Evolutionary conservation across 805 yeast species (phyloP), one percentile per base, ranked within the genome.

Genomic region (Isabelozyma pseudorhagii): DNA sequence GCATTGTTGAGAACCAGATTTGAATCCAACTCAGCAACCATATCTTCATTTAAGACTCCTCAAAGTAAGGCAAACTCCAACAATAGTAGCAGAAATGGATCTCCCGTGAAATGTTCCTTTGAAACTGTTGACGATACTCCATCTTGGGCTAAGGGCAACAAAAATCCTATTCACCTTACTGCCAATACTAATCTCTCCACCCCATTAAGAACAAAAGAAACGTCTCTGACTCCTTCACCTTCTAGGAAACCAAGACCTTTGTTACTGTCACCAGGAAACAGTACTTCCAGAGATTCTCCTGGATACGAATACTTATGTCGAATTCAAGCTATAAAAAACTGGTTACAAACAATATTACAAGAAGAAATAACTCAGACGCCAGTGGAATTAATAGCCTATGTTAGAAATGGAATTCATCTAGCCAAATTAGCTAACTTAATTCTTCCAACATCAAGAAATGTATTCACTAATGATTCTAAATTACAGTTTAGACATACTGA

Each of bases 401-500:
- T 94, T 28, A 77, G 92, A 54, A 87, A 93, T 68, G 99, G 99
- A 54, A 91, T 92, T 1, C 75, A 83, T 42, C 71, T 94, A 36
- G 97, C 97, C 2, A 83, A 87, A 60, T 67, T 93, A 40, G 84
- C 96, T 8, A 80, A 82, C 56, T 78, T 74, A 2, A 83, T 94
- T 47, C 81, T 86, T 44, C 93, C 97, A 0, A 77, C 80, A 0
- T 70, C 47, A 83, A 83, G 45, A 71, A 74, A 55, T 66, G 81
- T 64, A 63, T 87, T 80, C 58, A 82, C 82, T 45, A 79, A 78
- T 57, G 87, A 74, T 55, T 56, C 62, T 49, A 62, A 72, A 62
- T 75, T 92, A 39, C 92, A 90, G 63, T 94, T 89, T 73, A 83
- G 87, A 53, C 97, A 90, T 65, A 89, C 97, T 0, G 97, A 94